Conservation (phyloP, 1,284 basidiomycete genomes). For the Pulveroboletus sp. region DNA sequence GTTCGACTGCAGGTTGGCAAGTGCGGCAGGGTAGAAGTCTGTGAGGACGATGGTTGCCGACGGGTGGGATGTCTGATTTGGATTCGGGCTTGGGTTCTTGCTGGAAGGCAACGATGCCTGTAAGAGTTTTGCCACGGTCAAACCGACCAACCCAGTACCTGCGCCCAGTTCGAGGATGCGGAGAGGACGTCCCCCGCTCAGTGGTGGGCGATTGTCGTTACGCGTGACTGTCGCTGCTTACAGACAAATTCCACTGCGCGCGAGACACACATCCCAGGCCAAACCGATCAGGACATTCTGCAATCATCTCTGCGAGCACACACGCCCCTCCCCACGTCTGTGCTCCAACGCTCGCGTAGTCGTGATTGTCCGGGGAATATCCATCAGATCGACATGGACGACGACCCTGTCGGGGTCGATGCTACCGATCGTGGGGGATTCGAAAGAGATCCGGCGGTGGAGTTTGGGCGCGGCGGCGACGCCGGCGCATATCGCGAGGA, state of each 20-base stretch:
- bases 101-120: conserved; percentile 16
- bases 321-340: conserved; percentile 92
- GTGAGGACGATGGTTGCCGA: conserved; percentile 61
- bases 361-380: conserved; percentile 74
- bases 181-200: conserved; percentile 23
- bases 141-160: conserved; percentile 82
- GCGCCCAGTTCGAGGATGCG: conserved; percentile 83
- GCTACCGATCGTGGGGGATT: background rate
- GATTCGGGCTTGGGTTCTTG: background rate
- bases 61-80: background rate
- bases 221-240: background rate
- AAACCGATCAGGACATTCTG: conserved; percentile 54
- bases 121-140: conserved; percentile 57
- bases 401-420: background rate
- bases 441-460: conserved; percentile 41
- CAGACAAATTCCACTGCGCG: background rate
- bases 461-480: conserved; percentile 49
- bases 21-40: conserved; percentile 74
- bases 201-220: background rate
- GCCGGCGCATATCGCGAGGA: conserved; percentile 63
- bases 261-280: conserved; percentile 31
- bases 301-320: conserved; percentile 76
- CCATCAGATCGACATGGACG: conserved; percentile 53
- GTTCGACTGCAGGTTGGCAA: conserved; percentile 72
- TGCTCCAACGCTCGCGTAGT: conserved; percentile 77